Base-by-base conservation (phyloP, 2,329 filamentous ascomycete genomes). In the Diaporthe capsici region DNA sequence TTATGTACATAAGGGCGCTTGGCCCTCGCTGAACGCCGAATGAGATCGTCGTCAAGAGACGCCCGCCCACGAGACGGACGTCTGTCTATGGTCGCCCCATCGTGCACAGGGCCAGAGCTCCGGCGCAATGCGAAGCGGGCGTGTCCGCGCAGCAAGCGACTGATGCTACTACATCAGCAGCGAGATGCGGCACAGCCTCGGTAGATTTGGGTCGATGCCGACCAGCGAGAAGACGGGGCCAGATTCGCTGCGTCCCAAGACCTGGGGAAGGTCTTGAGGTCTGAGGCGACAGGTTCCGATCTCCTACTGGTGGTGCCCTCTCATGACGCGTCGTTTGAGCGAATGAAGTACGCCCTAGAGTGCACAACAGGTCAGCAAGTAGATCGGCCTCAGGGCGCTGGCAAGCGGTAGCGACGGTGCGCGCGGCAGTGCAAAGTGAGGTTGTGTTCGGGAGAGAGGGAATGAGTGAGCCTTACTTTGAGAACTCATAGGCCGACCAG, bases 401-500 rank as follows among this genome's bases (percentile, higher is more conserved):
- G 37, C 22, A 7, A 22, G 34, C n/a, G 17, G 37, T 22, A 53
- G 4, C 37, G n/a, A 51, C 20, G 76, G 76, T 80, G 31, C 79
- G 76, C 73, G 55, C 37, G 63, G 10, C 53, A 51, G 22, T n/a
- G 37, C 13, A 7, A 28, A 65, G 25, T 28, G 70, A 71, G 28
- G 3, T 7, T 9, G 20, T 31, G 58, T 12, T 42, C 22, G 47
- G 39, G 37, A 31, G 31, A 22, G 10, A 28, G 12, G 15, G 28
- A 2, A n/a, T 44, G 68, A 37, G 44, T 9, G 25, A 20, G 31
- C 86, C 90, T 81, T 85, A 92, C 91, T 93, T 93, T 80, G 90
- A 93, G 78, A 91, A 91, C 81, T 93, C 91, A 80, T 93, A 93
- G 42, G 91, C 91, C 53, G 91, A 97, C 97, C 97, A 99, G 89